Evolutionary conservation across 306 rosid genomes (phyloP).

Genomic region (Dalbergia oliveri): DNA sequence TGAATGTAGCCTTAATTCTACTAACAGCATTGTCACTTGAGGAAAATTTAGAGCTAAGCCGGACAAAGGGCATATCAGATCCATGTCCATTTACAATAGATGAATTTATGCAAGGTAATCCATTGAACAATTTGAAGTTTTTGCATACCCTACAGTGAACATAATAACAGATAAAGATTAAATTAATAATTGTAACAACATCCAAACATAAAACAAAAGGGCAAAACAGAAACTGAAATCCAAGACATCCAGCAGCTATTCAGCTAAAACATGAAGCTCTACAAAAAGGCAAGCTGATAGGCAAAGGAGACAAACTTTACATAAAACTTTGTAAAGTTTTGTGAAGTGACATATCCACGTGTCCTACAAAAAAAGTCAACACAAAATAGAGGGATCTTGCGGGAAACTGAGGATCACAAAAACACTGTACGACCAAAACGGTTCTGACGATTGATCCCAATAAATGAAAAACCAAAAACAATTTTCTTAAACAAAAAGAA

Average conservation of each 20-base stretch:
- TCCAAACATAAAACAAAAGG: slow-evolving; percentile 28
- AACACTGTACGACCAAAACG: background rate
- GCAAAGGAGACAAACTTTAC: background rate
- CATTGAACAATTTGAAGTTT: slow-evolving; percentile 56
- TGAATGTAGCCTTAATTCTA: slow-evolving; percentile 60
- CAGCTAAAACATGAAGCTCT: slow-evolving; percentile 1
- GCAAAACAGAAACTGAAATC: background rate
- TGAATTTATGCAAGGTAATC: slow-evolving; percentile 42
- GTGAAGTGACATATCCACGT: background rate
- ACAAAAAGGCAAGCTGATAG: slow-evolving; percentile 11
- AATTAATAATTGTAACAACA: slow-evolving; percentile 10
- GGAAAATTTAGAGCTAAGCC: slow-evolving; percentile 52
- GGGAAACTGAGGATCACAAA: slow-evolving; percentile 9
- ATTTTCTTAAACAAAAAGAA: too few species aligned
- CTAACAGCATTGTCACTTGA: slow-evolving; percentile 46
- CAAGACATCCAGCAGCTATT: background rate
- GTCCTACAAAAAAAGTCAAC: background rate
- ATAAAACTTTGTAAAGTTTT: background rate
- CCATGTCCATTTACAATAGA: slow-evolving; percentile 32
- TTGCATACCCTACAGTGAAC: slow-evolving; percentile 57
- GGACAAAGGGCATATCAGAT: slow-evolving; percentile 50
- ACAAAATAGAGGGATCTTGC: background rate
- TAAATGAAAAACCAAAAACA: background rate
- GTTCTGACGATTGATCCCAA: slow-evolving; percentile 17
- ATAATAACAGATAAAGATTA: slow-evolving; percentile 28